Percentiles rank a stretch among this genome's conserved stretches.
phyloP scores from a whole-genome alignment of 202 grass and related monocot genomes.

The Sporobolus alterniflorus region DNA sequence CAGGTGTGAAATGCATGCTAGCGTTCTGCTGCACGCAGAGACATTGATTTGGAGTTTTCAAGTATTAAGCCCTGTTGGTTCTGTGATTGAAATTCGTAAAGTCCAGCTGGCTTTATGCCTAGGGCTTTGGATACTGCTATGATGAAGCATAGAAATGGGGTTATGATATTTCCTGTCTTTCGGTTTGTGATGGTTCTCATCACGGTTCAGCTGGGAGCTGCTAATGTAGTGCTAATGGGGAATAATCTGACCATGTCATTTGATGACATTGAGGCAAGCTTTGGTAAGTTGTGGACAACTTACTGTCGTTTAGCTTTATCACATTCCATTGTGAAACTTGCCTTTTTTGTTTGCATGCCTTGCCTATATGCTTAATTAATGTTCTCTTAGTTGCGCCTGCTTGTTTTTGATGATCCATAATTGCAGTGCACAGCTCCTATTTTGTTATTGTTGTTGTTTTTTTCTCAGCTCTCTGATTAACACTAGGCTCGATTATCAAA shows the following conservation, averaged over 20 bases:
- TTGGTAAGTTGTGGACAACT: constrained; percentile 56
- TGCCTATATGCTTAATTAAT: constrained; percentile 4
- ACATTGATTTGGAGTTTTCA: constrained; percentile 8
- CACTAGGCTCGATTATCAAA: neutral
- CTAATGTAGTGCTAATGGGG: constrained; percentile 78
- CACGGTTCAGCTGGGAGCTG: constrained; percentile 49
- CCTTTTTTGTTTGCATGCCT: neutral
- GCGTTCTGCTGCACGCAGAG: neutral
- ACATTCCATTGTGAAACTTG: neutral
- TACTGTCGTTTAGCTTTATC: neutral
- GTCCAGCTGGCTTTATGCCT: neutral
- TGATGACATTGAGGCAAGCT: constrained; percentile 76
- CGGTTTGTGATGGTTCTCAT: constrained; percentile 28
- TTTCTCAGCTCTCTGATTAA: neutral
- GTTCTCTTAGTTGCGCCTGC: neutral
- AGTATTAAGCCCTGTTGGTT: constrained; percentile 5
- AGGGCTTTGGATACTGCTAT: constrained; percentile 5
- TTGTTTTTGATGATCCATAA: neutral
- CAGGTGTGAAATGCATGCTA: constrained; percentile 1
- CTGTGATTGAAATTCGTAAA: neutral
- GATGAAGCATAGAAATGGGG: constrained; percentile 34
- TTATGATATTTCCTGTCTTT: constrained; percentile 3
- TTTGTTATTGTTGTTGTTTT: neutral
- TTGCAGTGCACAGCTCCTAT: neutral
- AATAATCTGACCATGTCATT: constrained; percentile 68